These are phyloP conservation scores for Trichoderma atrobrunneum DNA, from an alignment of 2,329 filamentous ascomycete genomes.

Conservation along the genomic window DNA sequence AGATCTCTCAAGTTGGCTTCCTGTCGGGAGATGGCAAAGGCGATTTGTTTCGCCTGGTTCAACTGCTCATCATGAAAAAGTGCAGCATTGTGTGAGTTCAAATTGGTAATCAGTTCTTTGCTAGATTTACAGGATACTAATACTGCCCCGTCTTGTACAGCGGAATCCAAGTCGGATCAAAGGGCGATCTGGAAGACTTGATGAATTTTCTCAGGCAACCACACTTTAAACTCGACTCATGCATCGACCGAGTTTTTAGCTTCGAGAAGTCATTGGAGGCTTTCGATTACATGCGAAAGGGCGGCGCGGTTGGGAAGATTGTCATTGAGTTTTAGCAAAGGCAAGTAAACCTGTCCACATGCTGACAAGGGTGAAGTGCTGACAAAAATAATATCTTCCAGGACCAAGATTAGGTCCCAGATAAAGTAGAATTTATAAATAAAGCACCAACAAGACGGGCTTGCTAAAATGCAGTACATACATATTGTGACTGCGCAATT, in stretches of 20 bases:
- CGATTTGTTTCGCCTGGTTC: not conserved
- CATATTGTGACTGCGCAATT: not conserved
- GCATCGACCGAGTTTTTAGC: conserved; percentile 5
- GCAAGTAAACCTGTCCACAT: not conserved
- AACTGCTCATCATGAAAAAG: conserved; percentile 2
- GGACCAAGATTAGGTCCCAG: not conserved
- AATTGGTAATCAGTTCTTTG: not conserved
- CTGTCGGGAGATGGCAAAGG: not conserved
- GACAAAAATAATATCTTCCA: not conserved
- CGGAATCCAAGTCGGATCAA: conserved; percentile 5
- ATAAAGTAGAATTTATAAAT: not conserved
- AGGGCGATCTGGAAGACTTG: conserved; percentile 13
- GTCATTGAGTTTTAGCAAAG: conserved; percentile 2
- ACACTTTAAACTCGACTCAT: not conserved
- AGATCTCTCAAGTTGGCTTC: conserved; percentile 17
- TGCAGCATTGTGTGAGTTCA: conserved; percentile 8
- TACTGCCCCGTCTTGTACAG: not conserved
- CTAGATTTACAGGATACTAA: not conserved
- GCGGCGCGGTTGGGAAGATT: not conserved
- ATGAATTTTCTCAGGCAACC: not conserved
- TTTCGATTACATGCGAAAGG: not conserved
- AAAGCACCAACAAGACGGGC: not conserved
- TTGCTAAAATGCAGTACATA: conserved; percentile 8
- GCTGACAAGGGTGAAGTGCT: not conserved
- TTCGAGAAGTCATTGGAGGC: conserved; percentile 10